phyloP scores from a whole-genome alignment of 2,329 filamentous ascomycete genomes.

The Beauveria sp. region DNA sequence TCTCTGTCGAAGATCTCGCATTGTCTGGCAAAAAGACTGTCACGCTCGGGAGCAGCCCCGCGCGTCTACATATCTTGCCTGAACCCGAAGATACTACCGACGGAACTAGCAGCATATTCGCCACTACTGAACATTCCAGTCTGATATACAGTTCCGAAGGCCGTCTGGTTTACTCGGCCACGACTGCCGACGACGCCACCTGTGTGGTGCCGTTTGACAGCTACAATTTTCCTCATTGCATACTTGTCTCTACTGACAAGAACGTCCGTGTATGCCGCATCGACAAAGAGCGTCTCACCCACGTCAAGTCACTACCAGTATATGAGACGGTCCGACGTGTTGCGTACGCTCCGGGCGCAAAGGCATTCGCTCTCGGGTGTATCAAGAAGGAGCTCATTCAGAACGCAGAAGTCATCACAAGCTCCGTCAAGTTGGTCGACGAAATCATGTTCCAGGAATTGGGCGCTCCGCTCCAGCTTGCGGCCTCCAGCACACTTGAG shows the following conservation, averaged over 20 bases:
- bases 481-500: conserved; percentile 46
- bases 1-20: conserved; percentile 52
- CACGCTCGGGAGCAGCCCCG: conserved; percentile 77
- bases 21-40: conserved; percentile 72
- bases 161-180: conserved; percentile 83
- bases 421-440: conserved; percentile 82
- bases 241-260: conserved; percentile 69
- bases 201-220: conserved; percentile 77
- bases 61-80: conserved; percentile 71
- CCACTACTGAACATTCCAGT: conserved; percentile 88
- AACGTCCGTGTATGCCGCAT: conserved; percentile 74
- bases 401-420: conserved; percentile 68
- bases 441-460: conserved; percentile 79
- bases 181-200: conserved; percentile 79
- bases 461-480: conserved; percentile 58
- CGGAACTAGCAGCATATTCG: conserved; percentile 73
- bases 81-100: conserved; percentile 35
- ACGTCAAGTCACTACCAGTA: conserved; percentile 73
- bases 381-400: conserved; percentile 65
- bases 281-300: conserved; percentile 78
- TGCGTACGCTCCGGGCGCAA: conserved; percentile 71
- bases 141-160: conserved; percentile 87
- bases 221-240: conserved; percentile 69
- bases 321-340: conserved; percentile 79
- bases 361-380: conserved; percentile 80